Conservation (phyloP, 2,329 filamentous ascomycete species). For the Calonectria leucothoes region DNA sequence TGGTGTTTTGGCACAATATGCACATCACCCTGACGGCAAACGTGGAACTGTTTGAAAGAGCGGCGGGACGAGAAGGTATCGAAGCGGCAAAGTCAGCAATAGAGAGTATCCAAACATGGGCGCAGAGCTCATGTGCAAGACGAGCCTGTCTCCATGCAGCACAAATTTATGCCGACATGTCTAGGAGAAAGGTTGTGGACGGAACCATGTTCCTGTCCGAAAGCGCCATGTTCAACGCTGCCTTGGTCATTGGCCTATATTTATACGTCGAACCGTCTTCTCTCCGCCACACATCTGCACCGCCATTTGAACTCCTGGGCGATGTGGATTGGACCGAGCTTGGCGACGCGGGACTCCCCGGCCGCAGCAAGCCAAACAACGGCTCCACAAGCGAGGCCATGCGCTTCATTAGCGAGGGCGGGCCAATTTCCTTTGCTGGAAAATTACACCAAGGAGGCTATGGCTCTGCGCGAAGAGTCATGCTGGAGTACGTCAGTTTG, state of each 20-base stretch:
- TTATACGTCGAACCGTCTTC: neutral
- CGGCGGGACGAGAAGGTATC: neutral
- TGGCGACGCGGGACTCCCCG: neutral
- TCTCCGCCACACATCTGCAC: neutral
- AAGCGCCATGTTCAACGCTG: conserved; percentile 16
- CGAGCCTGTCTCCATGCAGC: conserved; percentile 6
- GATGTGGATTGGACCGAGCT: neutral
- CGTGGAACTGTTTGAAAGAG: neutral
- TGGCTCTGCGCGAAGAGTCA: neutral
- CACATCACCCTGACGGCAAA: neutral
- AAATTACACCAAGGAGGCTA: neutral
- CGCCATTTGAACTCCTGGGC: neutral
- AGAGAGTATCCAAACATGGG: neutral
- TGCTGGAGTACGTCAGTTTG: neutral
- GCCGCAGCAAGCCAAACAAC: neutral
- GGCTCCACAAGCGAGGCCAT: neutral
- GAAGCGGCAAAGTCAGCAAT: neutral
- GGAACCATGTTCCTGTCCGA: conserved; percentile 22
- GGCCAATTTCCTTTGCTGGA: neutral
- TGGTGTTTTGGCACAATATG: conserved; percentile 2
- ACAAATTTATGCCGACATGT: conserved; percentile 11
- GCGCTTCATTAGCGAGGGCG: neutral
- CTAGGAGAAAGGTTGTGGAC: conserved; percentile 12
- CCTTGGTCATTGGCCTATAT: neutral
- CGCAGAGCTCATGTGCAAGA: neutral